Base-by-base conservation (phyloP, 306 rosid genomes). In the Benincasa hispida region DNA sequence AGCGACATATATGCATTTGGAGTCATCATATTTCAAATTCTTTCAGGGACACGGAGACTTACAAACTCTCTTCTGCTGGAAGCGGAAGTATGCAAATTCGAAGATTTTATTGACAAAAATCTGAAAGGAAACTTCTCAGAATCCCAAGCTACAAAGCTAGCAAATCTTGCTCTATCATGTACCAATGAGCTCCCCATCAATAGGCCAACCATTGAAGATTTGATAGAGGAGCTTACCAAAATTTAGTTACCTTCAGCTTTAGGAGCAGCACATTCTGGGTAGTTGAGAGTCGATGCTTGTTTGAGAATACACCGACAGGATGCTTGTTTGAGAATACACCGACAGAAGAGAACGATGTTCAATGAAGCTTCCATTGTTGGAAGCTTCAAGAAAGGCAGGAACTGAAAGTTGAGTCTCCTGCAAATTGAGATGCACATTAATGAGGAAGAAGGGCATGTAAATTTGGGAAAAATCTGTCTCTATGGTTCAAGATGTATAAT, bases 1-100 rank as follows among this genome's bases (percentile, higher is more conserved):
- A 94, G 96, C 74, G 99, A 94, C 82, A 74, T 92, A 79, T 94
- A 89, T 45, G 99, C 99, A 25, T 94, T 92, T 32, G 99, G 99
- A 63, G 89, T 94, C 63, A 89, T 94, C 15, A 81, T 92, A 48
- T 93, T 92, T 77, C 99, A 92, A 84, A 89, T 94, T 72, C 76
- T 90, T 21, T 87, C 93, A 0, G 99, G 99, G 69, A 89, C 82
- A 72, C 81, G 62, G 4, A 82, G 72, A 22, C 84, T 94, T 62
- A 79, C 87, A 2, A 82, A 73, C 82, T 90, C 89, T 15, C 88
- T 89, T 62, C 78, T 88, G 14, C 61, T 41, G 67, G 89, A 89
- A 10, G 81, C 92, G 57, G 87, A 89, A 67, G 83, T 87, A 57
- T 54, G 75, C 56, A 83, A 74, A 77, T 82, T 85, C 63, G 91